Percentiles rank a stretch among this genome's conserved stretches.
Evolutionary conservation across 306 rosid species (phyloP).

Genomic region (Cicer judaicum): DNA sequence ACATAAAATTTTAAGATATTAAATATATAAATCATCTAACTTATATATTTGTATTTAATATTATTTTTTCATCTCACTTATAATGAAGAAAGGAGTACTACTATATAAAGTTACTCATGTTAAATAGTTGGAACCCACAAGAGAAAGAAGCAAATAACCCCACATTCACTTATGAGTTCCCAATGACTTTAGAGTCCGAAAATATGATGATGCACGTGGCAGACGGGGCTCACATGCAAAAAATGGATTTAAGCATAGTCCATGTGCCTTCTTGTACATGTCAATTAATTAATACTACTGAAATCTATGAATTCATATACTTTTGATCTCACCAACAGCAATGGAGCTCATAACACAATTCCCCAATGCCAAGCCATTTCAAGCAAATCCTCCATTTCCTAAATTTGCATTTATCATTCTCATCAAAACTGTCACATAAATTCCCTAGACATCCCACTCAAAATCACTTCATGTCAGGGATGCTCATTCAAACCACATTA

Average conservation of each 20-base stretch:
- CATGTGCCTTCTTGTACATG: conserved; percentile 47
- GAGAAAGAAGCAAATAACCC: conserved; percentile 27
- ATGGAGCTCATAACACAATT: conserved; percentile 27
- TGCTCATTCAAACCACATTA: conserved; percentile 27
- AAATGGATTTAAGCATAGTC: conserved; percentile 41
- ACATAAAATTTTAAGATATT: too few species aligned
- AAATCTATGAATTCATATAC: conserved; percentile 41
- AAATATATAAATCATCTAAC: too few species aligned
- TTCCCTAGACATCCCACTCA: conserved; percentile 56
- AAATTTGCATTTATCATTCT: conserved; percentile 49
- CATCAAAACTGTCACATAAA: conserved; percentile 50
- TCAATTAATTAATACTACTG: conserved; percentile 41
- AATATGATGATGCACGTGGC: conserved; percentile 37
- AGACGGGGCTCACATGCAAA: conserved; percentile 36
- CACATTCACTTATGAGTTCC: conserved; percentile 24
- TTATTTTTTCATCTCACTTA: too few species aligned
- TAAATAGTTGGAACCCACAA: background rate
- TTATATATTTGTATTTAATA: too few species aligned
- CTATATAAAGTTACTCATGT: too few species aligned
- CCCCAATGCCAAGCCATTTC: conserved; percentile 43
- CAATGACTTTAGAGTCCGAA: conserved; percentile 33
- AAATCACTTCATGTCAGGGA: conserved; percentile 45
- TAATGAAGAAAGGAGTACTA: too few species aligned
- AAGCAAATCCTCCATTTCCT: conserved; percentile 51
- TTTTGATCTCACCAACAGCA: conserved; percentile 39